Evolutionary conservation across 176 grass and related monocot species (phyloP), one percentile per base, ranked within the genome.

Genomic region (Paspalum vaginatum): DNA sequence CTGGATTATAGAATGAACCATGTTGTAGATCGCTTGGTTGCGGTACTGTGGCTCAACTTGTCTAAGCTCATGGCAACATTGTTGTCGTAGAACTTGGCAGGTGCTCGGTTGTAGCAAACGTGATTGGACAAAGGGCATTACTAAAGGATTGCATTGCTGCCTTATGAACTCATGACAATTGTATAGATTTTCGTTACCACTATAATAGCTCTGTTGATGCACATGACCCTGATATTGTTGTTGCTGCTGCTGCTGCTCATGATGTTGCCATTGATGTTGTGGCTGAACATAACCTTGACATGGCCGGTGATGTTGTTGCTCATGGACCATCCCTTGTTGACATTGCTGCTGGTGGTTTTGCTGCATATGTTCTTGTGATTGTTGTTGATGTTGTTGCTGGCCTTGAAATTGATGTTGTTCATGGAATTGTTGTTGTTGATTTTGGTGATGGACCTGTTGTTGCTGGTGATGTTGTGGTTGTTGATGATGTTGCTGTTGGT

Each of bases 61-160:
- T 18, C 61, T 78, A 38, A 78, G 17, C 60, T 78, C 60, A 0
- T 65, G 60, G 12, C 76, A 78, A 1, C 76, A 78, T 38, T 39
- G 47, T 0, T 38, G 26, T 5, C 4, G 26, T 3, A 78, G 20
- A 2, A 52, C 17, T 1, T 78, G 76, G 18, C 45, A 78, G 5
- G 0, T 78, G 3, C 7, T 78, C 1, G 76, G 61, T 63, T 20
- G 76, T n/a, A 50, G 8, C 11, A 65, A n/a, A 38, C 11, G 76
- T 14, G 76, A 78, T 37, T 78, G 61, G 11, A 78, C 60, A 32
- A 78, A 78, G 0, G 46, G 76, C 45, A 78, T 78, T 38, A 4
- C 46, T 10, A n/a, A 4, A 4, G 76, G 60, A 45, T 37, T 78
- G 76, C 76, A 78, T 6, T 52, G 61, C 6, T 65, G 60, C 46